A percentile compares a stretch with the other conserved stretches of the same genome.
These are phyloP conservation scores for Aspergillus sp. DNA, from an alignment of 2,329 filamentous ascomycete species.

Conservation along the genomic window DNA sequence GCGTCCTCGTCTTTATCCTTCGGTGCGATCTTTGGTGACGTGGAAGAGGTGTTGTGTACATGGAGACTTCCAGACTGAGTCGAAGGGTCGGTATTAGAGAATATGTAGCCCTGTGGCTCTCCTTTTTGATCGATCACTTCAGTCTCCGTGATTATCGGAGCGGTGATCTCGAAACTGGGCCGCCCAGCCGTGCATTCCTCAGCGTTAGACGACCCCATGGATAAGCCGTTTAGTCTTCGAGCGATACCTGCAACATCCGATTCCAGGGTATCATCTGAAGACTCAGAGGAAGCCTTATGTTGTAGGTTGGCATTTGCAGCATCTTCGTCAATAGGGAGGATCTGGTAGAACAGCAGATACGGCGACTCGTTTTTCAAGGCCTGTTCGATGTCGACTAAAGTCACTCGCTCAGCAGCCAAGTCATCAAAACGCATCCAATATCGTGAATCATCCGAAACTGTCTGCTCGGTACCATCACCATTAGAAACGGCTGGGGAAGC, in stretches of 20 bases:
- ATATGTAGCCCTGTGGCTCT: slow-evolving; percentile 22
- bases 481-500: slow-evolving; percentile 19
- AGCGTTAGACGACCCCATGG: slow-evolving; percentile 8
- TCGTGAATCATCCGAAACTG: slow-evolving; percentile 57
- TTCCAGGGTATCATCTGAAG: slow-evolving; percentile 20
- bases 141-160: slow-evolving; percentile 16
- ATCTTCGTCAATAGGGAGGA: slow-evolving; percentile 75
- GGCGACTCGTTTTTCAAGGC: slow-evolving; percentile 81
- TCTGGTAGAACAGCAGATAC: slow-evolving; percentile 92
- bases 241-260: slow-evolving; percentile 13
- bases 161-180: slow-evolving; percentile 34
- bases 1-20: slow-evolving; percentile 15
- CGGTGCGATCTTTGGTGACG: slow-evolving; percentile 18
- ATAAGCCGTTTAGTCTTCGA: slow-evolving; percentile 12
- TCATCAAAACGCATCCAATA: slow-evolving; percentile 94
- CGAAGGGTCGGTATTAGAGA: slow-evolving; percentile 17
- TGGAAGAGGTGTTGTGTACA: slow-evolving; percentile 18
- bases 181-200: slow-evolving; percentile 22
- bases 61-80: slow-evolving; percentile 8
- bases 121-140: slow-evolving; percentile 10
- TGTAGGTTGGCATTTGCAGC: slow-evolving; percentile 27
- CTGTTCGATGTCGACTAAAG: slow-evolving; percentile 67
- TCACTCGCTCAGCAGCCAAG: slow-evolving; percentile 64
- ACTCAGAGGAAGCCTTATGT: slow-evolving; percentile 26
- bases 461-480: slow-evolving; percentile 17